Evolutionary conservation across 2,329 filamentous ascomycete species (phyloP).

Genomic region (Zymoseptoria crescenta): DNA sequence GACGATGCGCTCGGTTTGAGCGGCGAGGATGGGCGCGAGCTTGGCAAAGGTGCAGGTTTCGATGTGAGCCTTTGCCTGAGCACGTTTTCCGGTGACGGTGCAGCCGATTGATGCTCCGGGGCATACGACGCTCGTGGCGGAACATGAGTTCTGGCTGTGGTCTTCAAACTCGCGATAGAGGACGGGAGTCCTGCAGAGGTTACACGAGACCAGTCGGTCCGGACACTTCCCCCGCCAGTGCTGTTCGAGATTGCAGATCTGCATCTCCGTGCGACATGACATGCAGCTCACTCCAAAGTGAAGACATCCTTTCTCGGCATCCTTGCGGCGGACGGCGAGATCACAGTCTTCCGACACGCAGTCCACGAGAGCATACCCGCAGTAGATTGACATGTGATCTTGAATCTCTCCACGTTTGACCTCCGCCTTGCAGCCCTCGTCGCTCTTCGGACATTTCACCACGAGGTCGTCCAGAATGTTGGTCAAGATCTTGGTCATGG

Average conservation of each 20-base stretch:
- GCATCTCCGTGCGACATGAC: conserved; percentile 45
- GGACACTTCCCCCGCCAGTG: conserved; percentile 40
- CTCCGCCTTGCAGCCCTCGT: conserved; percentile 46
- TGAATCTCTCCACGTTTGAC: conserved; percentile 50
- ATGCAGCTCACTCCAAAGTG: conserved; percentile 47
- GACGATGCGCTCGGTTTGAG: conserved; percentile 37
- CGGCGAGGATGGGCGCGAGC: conserved; percentile 38
- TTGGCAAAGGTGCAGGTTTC: conserved; percentile 38
- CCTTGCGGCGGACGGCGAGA: conserved; percentile 47
- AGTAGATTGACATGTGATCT: conserved; percentile 54
- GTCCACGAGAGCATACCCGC: conserved; percentile 46
- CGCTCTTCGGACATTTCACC: conserved; percentile 51
- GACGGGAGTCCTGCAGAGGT: conserved; percentile 35
- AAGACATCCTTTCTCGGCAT: conserved; percentile 46
- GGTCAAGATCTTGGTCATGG: conserved; percentile 45
- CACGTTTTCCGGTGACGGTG: conserved; percentile 32
- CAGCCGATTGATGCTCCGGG: conserved; percentile 40
- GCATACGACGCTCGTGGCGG: conserved; percentile 37
- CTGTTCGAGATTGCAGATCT: conserved; percentile 46
- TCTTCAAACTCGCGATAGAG: conserved; percentile 35
- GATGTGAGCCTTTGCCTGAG: conserved; percentile 34
- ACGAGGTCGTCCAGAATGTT: conserved; percentile 56
- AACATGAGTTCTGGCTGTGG: conserved; percentile 37
- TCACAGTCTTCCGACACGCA: conserved; percentile 46
- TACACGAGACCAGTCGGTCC: conserved; percentile 39